Evolutionary conservation across 2,329 filamentous ascomycete genomes (phyloP).

Genomic region (Fusarium staphyleae): DNA sequence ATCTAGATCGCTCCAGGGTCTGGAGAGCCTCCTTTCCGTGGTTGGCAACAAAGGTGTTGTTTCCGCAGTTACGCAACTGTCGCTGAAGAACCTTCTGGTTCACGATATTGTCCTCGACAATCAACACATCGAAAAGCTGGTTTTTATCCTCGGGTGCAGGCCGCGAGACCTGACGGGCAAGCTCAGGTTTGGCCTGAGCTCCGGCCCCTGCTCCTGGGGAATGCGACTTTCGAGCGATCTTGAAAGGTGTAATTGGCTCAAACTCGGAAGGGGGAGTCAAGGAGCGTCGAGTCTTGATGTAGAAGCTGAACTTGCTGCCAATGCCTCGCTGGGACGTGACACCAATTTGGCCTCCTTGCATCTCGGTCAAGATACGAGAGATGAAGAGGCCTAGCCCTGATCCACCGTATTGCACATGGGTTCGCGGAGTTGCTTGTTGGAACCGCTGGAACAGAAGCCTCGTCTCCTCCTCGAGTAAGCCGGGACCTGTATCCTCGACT

Average conservation of each 20-base stretch:
- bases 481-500: slow-evolving; percentile 75
- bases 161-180: slow-evolving; percentile 25
- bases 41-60: slow-evolving; percentile 68
- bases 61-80: slow-evolving; percentile 66
- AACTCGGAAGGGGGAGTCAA: slow-evolving; percentile 48
- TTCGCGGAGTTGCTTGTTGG: slow-evolving; percentile 71
- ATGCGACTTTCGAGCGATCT: slow-evolving; percentile 44
- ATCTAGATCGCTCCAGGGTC: slow-evolving; percentile 61
- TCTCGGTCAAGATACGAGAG: slow-evolving; percentile 75
- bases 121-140: slow-evolving; percentile 62
- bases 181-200: slow-evolving; percentile 27
- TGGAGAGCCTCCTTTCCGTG: slow-evolving; percentile 70
- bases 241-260: slow-evolving; percentile 48
- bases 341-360: slow-evolving; percentile 81
- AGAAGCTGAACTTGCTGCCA: slow-evolving; percentile 80
- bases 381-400: slow-evolving; percentile 78
- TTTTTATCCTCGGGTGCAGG: slow-evolving; percentile 22
- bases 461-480: slow-evolving; percentile 68
- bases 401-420: slow-evolving; percentile 76
- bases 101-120: slow-evolving; percentile 73
- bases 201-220: slow-evolving; percentile 8
- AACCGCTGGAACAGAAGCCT: slow-evolving; percentile 73
- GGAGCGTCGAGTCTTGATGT: slow-evolving; percentile 71
- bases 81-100: slow-evolving; percentile 70
- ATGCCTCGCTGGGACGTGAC: slow-evolving; percentile 71